Conservation (phyloP, 2,329 filamentous ascomycete genomes). For the Penicillium freii region DNA sequence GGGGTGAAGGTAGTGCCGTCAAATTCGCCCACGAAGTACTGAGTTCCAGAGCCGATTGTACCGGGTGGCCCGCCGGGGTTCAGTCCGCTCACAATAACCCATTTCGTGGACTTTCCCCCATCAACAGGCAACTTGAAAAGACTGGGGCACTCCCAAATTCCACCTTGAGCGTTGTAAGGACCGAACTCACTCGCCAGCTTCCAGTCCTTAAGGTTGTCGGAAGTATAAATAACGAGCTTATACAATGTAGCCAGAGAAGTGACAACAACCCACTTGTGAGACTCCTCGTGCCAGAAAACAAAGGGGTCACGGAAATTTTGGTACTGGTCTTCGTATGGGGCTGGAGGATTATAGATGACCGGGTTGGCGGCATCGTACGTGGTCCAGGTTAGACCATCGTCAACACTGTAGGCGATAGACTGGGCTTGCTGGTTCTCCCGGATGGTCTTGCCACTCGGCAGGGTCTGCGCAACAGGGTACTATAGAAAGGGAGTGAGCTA, state of each 20-base stretch:
- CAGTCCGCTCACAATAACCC: background rate
- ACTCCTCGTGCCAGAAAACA: background rate
- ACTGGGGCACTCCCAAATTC: background rate
- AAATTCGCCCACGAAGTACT: background rate
- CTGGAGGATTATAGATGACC: background rate
- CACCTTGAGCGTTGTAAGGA: background rate
- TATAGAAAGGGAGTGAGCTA: background rate
- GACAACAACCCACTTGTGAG: background rate
- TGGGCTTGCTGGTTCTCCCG: background rate
- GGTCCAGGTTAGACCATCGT: background rate
- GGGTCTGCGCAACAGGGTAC: background rate
- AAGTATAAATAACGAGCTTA: background rate
- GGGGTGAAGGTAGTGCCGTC: background rate
- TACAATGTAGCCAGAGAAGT: background rate
- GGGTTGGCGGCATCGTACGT: background rate
- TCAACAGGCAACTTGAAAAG: background rate
- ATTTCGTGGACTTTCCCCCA: background rate
- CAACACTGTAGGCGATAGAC: background rate
- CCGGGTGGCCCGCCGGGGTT: background rate
- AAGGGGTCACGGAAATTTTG: background rate
- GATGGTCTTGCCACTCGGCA: background rate
- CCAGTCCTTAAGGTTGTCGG: background rate
- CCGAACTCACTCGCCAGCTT: background rate
- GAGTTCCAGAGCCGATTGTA: background rate
- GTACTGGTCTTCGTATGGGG: background rate